Base-by-base conservation (phyloP, 768 basidiomycete genomes). In the Panaeolus papilionaceus region DNA sequence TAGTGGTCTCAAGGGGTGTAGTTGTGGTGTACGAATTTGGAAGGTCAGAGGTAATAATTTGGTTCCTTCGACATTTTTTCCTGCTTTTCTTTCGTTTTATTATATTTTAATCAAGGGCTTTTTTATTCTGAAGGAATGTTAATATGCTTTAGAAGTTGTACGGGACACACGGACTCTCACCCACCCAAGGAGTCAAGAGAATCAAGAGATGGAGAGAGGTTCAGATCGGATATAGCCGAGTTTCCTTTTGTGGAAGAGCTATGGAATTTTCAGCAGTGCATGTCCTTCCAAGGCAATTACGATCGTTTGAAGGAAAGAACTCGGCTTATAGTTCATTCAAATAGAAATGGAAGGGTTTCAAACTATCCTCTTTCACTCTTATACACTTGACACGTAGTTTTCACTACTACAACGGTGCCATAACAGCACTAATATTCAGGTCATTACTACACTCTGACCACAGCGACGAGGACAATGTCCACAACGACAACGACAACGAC, bases 301-400 rank as follows among this genome's bases (percentile, higher is more conserved):
- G 54, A 28, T 58, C 26, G 26, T 37, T 23, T 51, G 14, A 20
- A 47, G 18, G 26, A 20, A 51, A 26, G 18, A 14, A 49, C 7
- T 58, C 54, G 54, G 54, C 54, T 58, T 58, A 58, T 58, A 58
- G 6, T 33, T 51, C 23, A 28, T 51, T 51, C 49, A 51, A 58
- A 58, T 58, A 16, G 28, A 58, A 58, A 33, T 58, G 10, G 12
- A 58, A 58, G 28, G 14, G 54, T 58, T 23, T 58, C 54, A 58
- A 58, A 4, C 20, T 9, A 9, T 58, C 6, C 54, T 58, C 54
- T 58, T 58, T 16, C 33, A 51, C 47, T 51, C 47, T 51, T 51
- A 51, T 51, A 51, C 47, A 51, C 20, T 23, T 23, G 20, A 20
- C 20, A 44, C 42, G 16, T 44, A 18, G 33, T 33, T 3, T 33